These are phyloP conservation scores for Globisporangium lucens DNA, from an alignment of 352 stramenopile genomes.

Conservation along the genomic window DNA sequence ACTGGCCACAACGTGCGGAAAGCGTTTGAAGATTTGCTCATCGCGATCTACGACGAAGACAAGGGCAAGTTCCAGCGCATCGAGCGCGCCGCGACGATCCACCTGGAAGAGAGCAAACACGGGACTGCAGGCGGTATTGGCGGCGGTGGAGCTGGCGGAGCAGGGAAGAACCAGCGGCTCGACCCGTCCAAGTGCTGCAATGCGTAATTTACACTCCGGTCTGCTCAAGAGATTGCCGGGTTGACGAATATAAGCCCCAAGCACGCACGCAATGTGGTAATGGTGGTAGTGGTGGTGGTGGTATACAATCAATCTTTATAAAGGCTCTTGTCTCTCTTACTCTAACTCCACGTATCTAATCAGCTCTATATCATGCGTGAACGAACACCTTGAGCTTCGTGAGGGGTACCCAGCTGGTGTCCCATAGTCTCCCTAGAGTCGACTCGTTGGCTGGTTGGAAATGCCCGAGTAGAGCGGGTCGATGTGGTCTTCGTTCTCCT, in stretches of 20 bases:
- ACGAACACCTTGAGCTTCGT: background rate
- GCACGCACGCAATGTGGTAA: background rate
- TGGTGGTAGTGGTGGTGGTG: background rate
- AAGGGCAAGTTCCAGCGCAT: conserved; percentile 40
- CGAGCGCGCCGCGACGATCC: conserved; percentile 34
- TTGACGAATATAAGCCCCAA: background rate
- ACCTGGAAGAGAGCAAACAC: conserved; percentile 26
- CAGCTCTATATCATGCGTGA: background rate
- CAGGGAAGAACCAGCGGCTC: conserved; percentile 7
- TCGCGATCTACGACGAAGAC: conserved; percentile 67
- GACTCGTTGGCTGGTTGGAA: conserved; percentile 19
- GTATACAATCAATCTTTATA: background rate
- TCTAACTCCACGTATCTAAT: background rate
- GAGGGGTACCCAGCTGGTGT: background rate
- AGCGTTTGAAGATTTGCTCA: conserved; percentile 69
- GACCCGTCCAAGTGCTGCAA: conserved; percentile 17
- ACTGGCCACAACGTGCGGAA: conserved; percentile 60
- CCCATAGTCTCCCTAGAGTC: conserved; percentile 6
- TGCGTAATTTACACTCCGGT: background rate
- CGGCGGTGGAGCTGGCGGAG: background rate
- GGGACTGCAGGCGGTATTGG: background rate
- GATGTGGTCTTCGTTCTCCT: conserved; percentile 45
- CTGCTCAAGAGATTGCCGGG: background rate
- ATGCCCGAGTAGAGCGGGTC: conserved; percentile 73
- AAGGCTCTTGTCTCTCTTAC: background rate